These are phyloP conservation scores for Ascobolus immersus DNA, from an alignment of 495 filamentous ascomycete species.

Conservation along the genomic window DNA sequence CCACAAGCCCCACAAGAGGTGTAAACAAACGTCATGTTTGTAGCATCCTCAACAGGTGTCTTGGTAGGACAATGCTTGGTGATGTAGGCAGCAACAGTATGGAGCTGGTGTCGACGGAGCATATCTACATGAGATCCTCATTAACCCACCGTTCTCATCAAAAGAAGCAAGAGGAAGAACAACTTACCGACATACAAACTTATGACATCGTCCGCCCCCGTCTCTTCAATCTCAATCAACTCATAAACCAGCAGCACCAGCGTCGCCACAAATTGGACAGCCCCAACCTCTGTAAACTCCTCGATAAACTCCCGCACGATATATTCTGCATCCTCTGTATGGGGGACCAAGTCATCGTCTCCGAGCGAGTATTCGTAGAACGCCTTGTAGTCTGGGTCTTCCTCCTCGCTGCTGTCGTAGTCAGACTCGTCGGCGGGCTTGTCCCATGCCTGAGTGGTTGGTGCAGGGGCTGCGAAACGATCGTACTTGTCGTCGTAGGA, in stretches of 20 bases:
- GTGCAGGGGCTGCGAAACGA: no score
- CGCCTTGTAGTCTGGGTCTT: no score
- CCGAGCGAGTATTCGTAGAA: no score
- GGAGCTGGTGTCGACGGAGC: constrained; percentile 5
- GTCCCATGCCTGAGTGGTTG: no score
- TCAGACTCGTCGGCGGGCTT: no score
- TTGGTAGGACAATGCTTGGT: constrained; percentile 7
- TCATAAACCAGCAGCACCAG: constrained; percentile 6
- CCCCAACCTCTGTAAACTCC: constrained; percentile 7
- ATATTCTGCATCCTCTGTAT: no score
- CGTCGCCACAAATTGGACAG: constrained; percentile 10
- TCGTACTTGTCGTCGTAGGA: not conserved
- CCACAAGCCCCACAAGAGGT: constrained; percentile 9
- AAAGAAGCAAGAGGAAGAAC: not conserved
- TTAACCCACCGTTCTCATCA: not conserved
- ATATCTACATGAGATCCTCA: not conserved
- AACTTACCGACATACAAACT: constrained; percentile 8
- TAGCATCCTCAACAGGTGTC: constrained; percentile 4
- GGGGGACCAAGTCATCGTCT: no score
- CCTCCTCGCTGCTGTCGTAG: no score
- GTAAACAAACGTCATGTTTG: constrained; percentile 7
- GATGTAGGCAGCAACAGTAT: constrained; percentile 9
- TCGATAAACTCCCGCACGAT: constrained; percentile 6
- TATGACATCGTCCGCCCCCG: constrained; percentile 7
- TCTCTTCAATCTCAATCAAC: constrained; percentile 6